Evolutionary conservation across 495 filamentous ascomycete genomes (phyloP), one percentile per base, ranked within the genome.

Genomic region (Cercophora samala): DNA sequence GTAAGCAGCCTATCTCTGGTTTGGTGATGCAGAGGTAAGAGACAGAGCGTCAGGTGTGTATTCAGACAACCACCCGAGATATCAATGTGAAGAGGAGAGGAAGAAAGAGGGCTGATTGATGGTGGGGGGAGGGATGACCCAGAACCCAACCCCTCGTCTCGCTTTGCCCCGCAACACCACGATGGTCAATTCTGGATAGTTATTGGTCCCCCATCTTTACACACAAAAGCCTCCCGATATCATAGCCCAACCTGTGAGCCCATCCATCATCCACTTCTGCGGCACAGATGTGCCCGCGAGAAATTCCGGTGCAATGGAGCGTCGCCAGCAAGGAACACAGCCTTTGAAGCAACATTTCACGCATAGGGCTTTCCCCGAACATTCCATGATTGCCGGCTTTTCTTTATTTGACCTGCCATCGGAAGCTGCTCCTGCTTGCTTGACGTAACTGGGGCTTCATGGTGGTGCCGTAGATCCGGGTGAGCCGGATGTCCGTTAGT

Each of bases 101-200:
- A 29, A 29, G 26, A 29, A 32, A 5, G 3, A 60, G 26, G 17
- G 1, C n/a, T n/a, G 52, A 24, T n/a, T n/a, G 63, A 51, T n/a
- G 25, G 18, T 1, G 23, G 23, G 26, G n/a, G 4, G 4, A 37
- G 29, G 26, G n/a, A 52, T 18, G 61, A 46, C 26, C 15, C 4
- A 37, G 42, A 52, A 21, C 52, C 52, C 53, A 67, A 29, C 66
- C 66, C 61, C 58, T 68, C 58, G 63, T 53, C 58, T 68, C 51
- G 52, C 29, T 61, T 56, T 8, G 63, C 66, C 58, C 62, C 26
- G 58, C 66, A 68, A 68, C 66, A 69, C 67, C 67, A 69, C 67
- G 67, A 60, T 65, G 67, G 58, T 26, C 59, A 19, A 63, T 53
- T 37, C 67, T 65, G 23, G 24, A 63, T 64, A 65, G 3, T 37